phyloP scores from a whole-genome alignment of 164 flowering plant species.

The Buxus sempervirens region DNA sequence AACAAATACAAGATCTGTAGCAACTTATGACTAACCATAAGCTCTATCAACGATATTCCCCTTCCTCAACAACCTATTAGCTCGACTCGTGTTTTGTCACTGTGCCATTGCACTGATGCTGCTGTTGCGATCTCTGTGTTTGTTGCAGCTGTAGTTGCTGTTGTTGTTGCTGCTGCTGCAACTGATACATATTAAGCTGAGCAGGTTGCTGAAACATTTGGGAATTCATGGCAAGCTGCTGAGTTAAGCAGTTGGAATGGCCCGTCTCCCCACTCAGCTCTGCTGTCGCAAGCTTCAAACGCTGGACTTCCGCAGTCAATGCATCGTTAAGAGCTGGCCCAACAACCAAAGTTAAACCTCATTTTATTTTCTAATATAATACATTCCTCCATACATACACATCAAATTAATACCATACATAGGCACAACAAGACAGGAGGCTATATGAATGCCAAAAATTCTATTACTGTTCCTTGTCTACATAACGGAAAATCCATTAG shows the following conservation, averaged over 20 bases:
- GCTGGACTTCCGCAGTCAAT: conserved; percentile 68
- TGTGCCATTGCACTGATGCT: conserved; percentile 24
- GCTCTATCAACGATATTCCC: neutral
- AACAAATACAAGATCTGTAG: too few species aligned
- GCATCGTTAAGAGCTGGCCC: conserved; percentile 75
- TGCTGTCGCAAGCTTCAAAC: conserved; percentile 56
- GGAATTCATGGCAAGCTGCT: conserved; percentile 41
- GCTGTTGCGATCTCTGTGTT: conserved; percentile 27
- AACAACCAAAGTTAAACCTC: neutral
- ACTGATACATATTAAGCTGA: conserved; percentile 32
- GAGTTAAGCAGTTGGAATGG: conserved; percentile 26
- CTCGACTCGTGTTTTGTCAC: conserved; percentile 30
- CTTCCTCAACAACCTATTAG: conserved; percentile 13
- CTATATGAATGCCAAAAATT: neutral
- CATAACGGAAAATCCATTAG: neutral
- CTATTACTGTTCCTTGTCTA: too few species aligned
- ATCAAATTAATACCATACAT: neutral
- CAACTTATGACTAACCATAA: conserved; percentile 16
- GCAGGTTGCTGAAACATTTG: conserved; percentile 42
- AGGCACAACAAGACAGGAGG: neutral
- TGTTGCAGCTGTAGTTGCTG: conserved; percentile 29
- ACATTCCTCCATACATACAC: neutral
- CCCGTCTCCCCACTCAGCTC: conserved; percentile 38
- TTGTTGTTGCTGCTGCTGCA: conserved; percentile 37
- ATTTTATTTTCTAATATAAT: neutral